A percentile compares a stretch with the other conserved stretches of the same genome.
Conservation (phyloP, 495 filamentous ascomycete species). For the Aspergillus steynii region DNA sequence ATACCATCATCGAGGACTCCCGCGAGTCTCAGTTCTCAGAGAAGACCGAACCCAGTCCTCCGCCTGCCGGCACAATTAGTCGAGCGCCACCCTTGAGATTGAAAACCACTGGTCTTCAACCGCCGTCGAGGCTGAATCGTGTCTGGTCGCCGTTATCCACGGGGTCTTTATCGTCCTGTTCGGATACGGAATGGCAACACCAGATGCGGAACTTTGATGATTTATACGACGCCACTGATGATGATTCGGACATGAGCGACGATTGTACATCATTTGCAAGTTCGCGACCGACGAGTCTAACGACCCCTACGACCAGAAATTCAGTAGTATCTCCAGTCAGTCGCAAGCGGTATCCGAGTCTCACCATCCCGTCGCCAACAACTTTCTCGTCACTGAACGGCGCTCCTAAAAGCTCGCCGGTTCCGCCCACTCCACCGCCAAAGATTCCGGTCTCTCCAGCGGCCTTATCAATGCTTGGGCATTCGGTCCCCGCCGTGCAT, state of each 20-base stretch:
- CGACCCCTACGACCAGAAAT: conserved; percentile 39
- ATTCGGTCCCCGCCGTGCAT: conserved; percentile 68
- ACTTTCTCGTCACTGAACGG: conserved; percentile 58
- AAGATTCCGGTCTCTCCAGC: conserved; percentile 78
- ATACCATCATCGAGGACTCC: conserved; percentile 82
- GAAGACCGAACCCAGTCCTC: conserved; percentile 4
- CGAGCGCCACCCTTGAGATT: conserved; percentile 36
- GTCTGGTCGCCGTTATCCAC: conserved; percentile 40
- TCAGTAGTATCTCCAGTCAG: conserved; percentile 42
- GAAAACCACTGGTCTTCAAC: conserved; percentile 37
- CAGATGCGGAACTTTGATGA: conserved; percentile 69
- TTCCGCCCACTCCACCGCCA: conserved; percentile 73
- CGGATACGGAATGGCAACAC: conserved; percentile 47
- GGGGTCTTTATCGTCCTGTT: conserved; percentile 42
- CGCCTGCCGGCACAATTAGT: not conserved
- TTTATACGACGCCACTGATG: conserved; percentile 78
- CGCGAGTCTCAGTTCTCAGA: conserved; percentile 33
- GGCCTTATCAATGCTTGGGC: conserved; percentile 64
- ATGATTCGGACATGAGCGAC: conserved; percentile 60
- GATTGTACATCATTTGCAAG: conserved; percentile 45
- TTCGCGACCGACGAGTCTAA: conserved; percentile 42
- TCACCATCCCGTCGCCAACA: conserved; percentile 71
- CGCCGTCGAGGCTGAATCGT: conserved; percentile 31
- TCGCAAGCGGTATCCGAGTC: conserved; percentile 59
- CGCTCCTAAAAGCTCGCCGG: conserved; percentile 58